These are phyloP conservation scores for Ascoidea tarda DNA, from an alignment of 805 yeast genomes.

Conservation along the genomic window DNA sequence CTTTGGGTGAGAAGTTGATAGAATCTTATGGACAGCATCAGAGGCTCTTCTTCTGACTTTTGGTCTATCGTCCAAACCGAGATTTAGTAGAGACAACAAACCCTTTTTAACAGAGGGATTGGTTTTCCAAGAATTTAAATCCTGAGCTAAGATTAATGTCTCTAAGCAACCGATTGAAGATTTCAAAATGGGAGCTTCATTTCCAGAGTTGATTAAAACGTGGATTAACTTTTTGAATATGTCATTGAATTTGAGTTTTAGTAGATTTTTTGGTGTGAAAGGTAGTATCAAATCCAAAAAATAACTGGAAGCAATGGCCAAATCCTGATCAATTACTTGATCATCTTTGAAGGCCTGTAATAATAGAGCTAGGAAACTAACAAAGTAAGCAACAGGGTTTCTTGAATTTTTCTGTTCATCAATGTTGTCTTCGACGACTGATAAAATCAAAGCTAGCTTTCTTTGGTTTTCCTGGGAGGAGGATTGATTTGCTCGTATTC, in stretches of 20 bases:
- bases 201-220: conserved; percentile 35
- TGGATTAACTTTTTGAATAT: conserved; percentile 47
- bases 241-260: conserved; percentile 63
- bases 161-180: conserved; percentile 83
- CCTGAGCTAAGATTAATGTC: conserved; percentile 66
- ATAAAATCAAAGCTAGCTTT: conserved; percentile 66
- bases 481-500: conserved; percentile 53
- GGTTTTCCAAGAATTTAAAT: conserved; percentile 62
- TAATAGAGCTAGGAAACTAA: conserved; percentile 68
- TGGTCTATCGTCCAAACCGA: conserved; percentile 80
- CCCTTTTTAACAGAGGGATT: conserved; percentile 65
- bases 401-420: conserved; percentile 45
- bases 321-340: conserved; percentile 36
- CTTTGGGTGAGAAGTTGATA: conserved; percentile 27
- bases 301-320: conserved; percentile 70
- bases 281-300: conserved; percentile 72
- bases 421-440: conserved; percentile 85
- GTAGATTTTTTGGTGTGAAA: conserved; percentile 50
- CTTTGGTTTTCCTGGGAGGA: conserved; percentile 85
- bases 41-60: conserved; percentile 92
- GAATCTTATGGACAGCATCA: conserved; percentile 62
- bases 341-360: conserved; percentile 53
- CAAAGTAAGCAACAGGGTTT: conserved; percentile 71
- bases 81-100: conserved; percentile 58
- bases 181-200: conserved; percentile 64